These are phyloP conservation scores for Aspergillus oerlinghausenensis DNA, from an alignment of 2,329 filamentous ascomycete species.

Conservation along the genomic window DNA sequence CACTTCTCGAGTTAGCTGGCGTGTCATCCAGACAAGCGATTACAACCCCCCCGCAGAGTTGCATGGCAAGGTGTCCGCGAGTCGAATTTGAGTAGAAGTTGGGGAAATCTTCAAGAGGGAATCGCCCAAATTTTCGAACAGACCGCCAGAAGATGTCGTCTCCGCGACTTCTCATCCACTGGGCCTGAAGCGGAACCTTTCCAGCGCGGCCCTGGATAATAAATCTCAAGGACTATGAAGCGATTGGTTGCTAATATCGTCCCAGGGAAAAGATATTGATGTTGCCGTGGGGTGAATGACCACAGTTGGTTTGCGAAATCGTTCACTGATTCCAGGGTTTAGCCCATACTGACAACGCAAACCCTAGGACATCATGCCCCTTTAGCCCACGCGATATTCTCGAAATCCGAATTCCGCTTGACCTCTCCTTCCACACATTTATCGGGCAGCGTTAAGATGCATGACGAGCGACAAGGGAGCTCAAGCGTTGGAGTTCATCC, in stretches of 20 bases:
- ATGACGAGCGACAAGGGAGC: background rate
- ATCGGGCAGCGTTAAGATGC: background rate
- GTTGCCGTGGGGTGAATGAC: background rate
- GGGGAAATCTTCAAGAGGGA: background rate
- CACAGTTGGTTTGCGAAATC: background rate
- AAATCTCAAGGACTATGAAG: background rate
- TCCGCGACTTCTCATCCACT: background rate
- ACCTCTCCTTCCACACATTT: background rate
- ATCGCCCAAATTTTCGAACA: too few relatives aligned
- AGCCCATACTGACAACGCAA: background rate
- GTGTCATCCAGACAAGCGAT: background rate
- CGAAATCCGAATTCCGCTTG: background rate
- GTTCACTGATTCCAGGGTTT: background rate
- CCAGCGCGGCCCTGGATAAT: background rate
- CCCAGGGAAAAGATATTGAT: background rate
- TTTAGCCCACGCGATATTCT: background rate
- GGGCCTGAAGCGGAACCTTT: background rate
- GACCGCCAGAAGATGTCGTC: background rate
- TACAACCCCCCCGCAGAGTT: background rate
- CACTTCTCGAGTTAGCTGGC: background rate
- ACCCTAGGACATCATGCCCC: background rate
- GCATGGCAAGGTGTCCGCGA: background rate
- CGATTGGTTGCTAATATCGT: background rate
- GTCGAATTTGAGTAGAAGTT: background rate
- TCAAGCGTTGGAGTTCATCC: background rate